Evolutionary conservation across 257 asterid species (phyloP).

Genomic region (Gentiana straminea): DNA sequence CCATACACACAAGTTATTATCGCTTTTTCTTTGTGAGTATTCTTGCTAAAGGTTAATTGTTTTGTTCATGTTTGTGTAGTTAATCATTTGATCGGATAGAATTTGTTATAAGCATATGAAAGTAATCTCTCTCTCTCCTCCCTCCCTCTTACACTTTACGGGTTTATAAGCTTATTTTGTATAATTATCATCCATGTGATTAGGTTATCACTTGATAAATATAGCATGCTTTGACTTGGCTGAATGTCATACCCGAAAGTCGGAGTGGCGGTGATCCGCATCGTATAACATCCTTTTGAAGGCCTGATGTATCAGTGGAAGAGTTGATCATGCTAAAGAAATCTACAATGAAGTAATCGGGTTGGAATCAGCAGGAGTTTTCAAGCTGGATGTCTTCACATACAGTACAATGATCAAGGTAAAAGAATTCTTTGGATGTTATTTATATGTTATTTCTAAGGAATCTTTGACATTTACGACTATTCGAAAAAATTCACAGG

Average conservation of each 20-base stretch:
- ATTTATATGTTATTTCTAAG: no score
- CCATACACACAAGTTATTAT: no score
- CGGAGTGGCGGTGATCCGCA: constrained; percentile 58
- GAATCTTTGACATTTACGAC: constrained; percentile 9
- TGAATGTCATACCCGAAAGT: no score
- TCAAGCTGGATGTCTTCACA: constrained; percentile 82
- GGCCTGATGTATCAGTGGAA: constrained; percentile 72
- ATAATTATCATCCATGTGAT: no score
- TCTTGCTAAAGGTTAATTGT: no score
- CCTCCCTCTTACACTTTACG: no score
- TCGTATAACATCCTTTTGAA: constrained; percentile 82
- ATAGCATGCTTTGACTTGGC: no score
- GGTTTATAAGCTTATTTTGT: no score
- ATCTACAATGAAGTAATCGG: constrained; percentile 45
- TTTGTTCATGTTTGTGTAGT: no score
- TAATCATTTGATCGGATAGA: no score
- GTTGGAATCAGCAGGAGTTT: constrained; percentile 51
- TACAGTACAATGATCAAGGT: constrained; percentile 95
- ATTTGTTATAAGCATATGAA: constrained; percentile 71
- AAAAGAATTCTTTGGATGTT: constrained; percentile 4
- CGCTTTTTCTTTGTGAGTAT: no score
- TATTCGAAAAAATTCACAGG: constrained; percentile 48
- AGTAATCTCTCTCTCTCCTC: constrained; percentile 45
- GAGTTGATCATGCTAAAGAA: constrained; percentile 75
- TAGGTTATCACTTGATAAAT: no score